Conservation (phyloP, 2,329 filamentous ascomycete species). For the Tolypocladium album region DNA sequence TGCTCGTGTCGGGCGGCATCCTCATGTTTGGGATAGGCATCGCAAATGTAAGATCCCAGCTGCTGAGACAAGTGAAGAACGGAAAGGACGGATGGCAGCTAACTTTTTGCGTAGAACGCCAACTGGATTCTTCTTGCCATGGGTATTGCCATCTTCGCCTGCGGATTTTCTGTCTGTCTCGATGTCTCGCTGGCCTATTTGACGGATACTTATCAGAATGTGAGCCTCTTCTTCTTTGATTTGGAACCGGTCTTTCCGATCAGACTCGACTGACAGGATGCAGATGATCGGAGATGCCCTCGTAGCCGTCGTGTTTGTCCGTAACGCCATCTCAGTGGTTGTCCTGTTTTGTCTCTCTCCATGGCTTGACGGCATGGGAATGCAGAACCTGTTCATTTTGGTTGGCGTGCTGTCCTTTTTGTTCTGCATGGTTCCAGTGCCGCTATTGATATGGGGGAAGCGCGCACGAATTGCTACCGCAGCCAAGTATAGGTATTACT, state of each 20-base stretch:
- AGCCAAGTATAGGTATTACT: slow-evolving; percentile 2
- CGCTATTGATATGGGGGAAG: slow-evolving; percentile 13
- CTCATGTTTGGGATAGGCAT: slow-evolving; percentile 1
- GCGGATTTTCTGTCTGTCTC: slow-evolving; percentile 17
- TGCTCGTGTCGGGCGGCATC: slow-evolving; percentile 23
- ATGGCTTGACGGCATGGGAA: slow-evolving; percentile 10
- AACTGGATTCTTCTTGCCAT: slow-evolving; percentile 14
- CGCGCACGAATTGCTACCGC: slow-evolving; percentile 1
- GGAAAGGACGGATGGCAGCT: no score
- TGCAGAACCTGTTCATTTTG: slow-evolving; percentile 9
- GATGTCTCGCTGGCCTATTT: slow-evolving; percentile 25
- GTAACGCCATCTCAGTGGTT: slow-evolving; percentile 10
- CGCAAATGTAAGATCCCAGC: not conserved
- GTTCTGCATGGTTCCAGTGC: slow-evolving; percentile 8
- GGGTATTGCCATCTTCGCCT: slow-evolving; percentile 14
- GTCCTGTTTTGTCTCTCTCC: slow-evolving; percentile 10
- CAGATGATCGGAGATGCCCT: slow-evolving; percentile 12
- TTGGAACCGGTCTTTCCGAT: not conserved
- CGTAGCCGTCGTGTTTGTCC: slow-evolving; percentile 10
- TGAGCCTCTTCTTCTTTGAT: slow-evolving; percentile 5
- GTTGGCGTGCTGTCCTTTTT: slow-evolving; percentile 2
- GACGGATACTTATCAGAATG: slow-evolving; percentile 23
- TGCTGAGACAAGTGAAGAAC: not conserved
- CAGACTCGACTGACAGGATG: not conserved
- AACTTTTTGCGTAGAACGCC: not conserved